A percentile compares a stretch with the other conserved stretches of the same genome.
Evolutionary conservation across 257 asterid species (phyloP).

Genomic region (Fraxinus americana): DNA sequence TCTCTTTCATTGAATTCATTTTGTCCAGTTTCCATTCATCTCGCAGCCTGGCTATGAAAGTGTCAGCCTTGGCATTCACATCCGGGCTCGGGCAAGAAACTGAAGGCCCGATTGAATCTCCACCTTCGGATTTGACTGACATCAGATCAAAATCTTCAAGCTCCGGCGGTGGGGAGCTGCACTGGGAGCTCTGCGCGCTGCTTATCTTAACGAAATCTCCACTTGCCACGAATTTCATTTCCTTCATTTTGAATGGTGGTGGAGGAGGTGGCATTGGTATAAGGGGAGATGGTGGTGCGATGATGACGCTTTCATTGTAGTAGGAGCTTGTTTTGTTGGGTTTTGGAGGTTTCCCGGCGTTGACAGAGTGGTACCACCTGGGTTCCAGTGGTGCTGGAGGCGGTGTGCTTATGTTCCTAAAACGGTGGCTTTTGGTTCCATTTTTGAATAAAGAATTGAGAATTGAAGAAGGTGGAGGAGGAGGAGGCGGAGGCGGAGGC

Average conservation of each 20-base stretch:
- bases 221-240: conserved; percentile 44
- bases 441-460: conserved; percentile 59
- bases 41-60: conserved; percentile 73
- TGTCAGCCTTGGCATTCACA: conserved; percentile 73
- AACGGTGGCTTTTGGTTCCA: conserved; percentile 62
- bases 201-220: conserved; percentile 66
- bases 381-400: conserved; percentile 39
- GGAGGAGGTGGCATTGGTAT: conserved; percentile 71
- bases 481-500: conserved; percentile 61
- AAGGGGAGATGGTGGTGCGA: conserved; percentile 68
- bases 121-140: conserved; percentile 59
- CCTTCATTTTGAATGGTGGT: conserved; percentile 72
- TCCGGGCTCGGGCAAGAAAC: conserved; percentile 87
- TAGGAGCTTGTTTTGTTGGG: conserved; percentile 45
- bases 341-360: conserved; percentile 61
- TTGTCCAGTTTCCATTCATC: conserved; percentile 85
- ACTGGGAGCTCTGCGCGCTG: conserved; percentile 62
- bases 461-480: conserved; percentile 67
- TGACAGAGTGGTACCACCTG: conserved; percentile 26
- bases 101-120: conserved; percentile 59
- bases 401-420: conserved; percentile 36
- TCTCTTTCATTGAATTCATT: conserved; percentile 57
- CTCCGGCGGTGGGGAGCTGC: conserved; percentile 64
- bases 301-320: conserved; percentile 35
- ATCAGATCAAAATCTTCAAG: conserved; percentile 61